A percentile compares a stretch with the other conserved stretches of the same genome.
Evolutionary conservation across 1,139 yeast genomes (phyloP).

Genomic region (Zhuliangozyma blackwelliae): DNA sequence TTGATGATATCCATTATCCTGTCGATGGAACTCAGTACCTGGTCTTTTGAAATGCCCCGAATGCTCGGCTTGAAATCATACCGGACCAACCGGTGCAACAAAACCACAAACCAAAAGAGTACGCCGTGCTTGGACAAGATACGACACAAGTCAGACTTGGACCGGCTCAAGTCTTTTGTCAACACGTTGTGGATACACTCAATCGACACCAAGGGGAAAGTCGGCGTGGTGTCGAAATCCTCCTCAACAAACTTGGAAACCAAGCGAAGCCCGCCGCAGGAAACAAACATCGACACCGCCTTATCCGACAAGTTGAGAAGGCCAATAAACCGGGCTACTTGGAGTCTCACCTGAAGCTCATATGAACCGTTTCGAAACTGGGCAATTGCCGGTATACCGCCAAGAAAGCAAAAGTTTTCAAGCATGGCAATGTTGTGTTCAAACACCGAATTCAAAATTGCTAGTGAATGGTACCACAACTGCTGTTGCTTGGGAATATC

Average conservation of each 20-base stretch:
- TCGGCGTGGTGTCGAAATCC: conserved; percentile 43
- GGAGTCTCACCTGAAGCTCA: conserved; percentile 33
- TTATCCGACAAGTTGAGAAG: conserved; percentile 33
- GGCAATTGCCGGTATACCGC: conserved; percentile 53
- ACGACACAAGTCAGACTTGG: conserved; percentile 54
- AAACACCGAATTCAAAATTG: conserved; percentile 39
- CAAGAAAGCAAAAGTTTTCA: conserved; percentile 52
- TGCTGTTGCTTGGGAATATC: conserved; percentile 30
- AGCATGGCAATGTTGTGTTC: conserved; percentile 31
- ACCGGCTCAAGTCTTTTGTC: conserved; percentile 38
- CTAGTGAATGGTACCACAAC: conserved; percentile 39
- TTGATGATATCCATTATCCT: conserved; percentile 36
- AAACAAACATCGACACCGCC: conserved; percentile 47
- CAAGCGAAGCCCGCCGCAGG: conserved; percentile 55
- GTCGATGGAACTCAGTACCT: conserved; percentile 28
- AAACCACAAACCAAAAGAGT: conserved; percentile 46
- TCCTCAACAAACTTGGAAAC: conserved; percentile 52
- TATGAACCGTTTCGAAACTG: conserved; percentile 37
- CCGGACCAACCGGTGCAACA: conserved; percentile 29
- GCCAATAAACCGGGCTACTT: conserved; percentile 43
- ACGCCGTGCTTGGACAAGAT: conserved; percentile 47
- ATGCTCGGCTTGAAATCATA: conserved; percentile 1
- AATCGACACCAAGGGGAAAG: conserved; percentile 45
- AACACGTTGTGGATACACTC: conserved; percentile 44
- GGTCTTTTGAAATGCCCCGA: conserved; percentile 12